Evolutionary conservation across 2,329 filamentous ascomycete species (phyloP), one percentile per base, ranked within the genome.

Genomic region (Teratosphaeria zuluensis): DNA sequence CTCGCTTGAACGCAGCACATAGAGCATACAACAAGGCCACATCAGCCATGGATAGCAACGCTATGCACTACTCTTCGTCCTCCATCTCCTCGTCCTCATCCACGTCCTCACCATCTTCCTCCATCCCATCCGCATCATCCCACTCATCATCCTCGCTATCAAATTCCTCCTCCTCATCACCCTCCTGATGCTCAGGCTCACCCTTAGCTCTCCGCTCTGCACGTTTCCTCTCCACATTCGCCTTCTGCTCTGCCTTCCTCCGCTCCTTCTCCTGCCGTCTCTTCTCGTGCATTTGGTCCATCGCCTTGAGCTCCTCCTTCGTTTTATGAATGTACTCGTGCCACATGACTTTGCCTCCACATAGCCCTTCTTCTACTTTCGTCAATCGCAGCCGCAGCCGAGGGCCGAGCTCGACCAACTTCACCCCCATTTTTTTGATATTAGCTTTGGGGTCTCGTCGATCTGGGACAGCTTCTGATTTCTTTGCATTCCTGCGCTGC

Each of bases 291-390:
- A 84, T 82, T 77, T 86, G 84, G 66, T 97, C 92, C 66, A 96
- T 75, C 63, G 88, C 84, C 70, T 86, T 83, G 58, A 90, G 77
- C 73, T 99, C 92, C 19, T 84, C 81, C 66, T 84, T 84, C 6
- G 84, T 85, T 80, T 99, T 99, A 71, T 87, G 84, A 56, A 97
- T 85, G 70, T 90, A 95, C 71, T 96, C 91, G 73, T 99, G 94
- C 94, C 94, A 99, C 88, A 99, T 89, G 58, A 96, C 83, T 72
- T 90, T 94, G 55, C 94, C 94, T 30, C 83, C 82, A 68, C 91
- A 96, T 6, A 97, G 75, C 1, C 92, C 94, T 67, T 99, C 94
- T 71, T 99, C 94, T 4, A 99, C 92, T 77, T 99, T 99, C 58
- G 90, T 92, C 75, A 99, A 79, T 33, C 92, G 85, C 48, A 99